phyloP scores from a whole-genome alignment of 331 rosid genomes.

The Telfairia occidentalis region DNA sequence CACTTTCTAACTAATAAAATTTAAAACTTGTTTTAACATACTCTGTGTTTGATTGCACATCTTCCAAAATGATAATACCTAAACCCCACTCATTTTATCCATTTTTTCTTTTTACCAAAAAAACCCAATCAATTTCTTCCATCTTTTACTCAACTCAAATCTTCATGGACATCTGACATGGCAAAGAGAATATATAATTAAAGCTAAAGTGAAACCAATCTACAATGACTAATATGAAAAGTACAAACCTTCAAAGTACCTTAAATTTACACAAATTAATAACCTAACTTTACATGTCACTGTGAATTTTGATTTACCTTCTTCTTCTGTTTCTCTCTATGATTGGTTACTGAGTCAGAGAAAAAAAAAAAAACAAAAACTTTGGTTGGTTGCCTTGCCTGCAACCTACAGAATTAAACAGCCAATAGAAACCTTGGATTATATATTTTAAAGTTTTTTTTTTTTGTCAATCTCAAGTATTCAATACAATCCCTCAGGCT shows the following conservation, averaged over 20 bases:
- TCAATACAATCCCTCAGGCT: background rate
- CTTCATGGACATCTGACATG: background rate
- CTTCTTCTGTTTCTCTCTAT: background rate
- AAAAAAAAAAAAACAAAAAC: background rate
- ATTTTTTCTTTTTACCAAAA: background rate
- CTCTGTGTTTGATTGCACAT: no score
- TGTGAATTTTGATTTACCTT: background rate
- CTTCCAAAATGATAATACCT: background rate
- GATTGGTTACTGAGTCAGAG: background rate
- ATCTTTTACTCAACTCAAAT: background rate
- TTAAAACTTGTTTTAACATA: no score
- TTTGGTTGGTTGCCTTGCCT: background rate
- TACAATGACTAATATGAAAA: no score
- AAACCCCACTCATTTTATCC: background rate
- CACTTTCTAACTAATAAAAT: background rate
- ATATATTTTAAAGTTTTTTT: background rate
- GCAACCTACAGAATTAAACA: background rate
- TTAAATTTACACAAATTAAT: background rate
- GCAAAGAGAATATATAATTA: background rate
- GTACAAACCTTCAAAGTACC: background rate
- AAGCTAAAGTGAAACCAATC: background rate
- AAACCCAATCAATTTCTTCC: background rate
- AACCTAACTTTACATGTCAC: background rate
- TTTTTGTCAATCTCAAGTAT: background rate
- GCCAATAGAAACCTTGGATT: background rate